Evolutionary conservation across 2,329 filamentous ascomycete species (phyloP).

Genomic region (Alternaria ethzedia): DNA sequence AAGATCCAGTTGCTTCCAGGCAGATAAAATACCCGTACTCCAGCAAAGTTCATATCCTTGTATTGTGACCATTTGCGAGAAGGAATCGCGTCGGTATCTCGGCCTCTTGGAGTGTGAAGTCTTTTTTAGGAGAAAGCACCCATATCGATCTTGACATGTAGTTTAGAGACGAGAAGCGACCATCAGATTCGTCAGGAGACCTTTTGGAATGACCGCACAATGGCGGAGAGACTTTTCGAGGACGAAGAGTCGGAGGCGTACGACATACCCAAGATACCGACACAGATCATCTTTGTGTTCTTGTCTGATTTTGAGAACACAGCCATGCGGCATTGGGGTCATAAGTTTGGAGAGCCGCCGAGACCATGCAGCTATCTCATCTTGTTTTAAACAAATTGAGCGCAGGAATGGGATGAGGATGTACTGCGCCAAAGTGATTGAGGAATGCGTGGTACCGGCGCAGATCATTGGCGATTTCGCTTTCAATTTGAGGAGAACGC

Average conservation of each 20-base stretch:
- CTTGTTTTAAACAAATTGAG: not conserved
- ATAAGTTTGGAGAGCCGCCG: not conserved
- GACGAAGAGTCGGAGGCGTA: not conserved
- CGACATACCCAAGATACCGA: not conserved
- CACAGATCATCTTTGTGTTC: not conserved
- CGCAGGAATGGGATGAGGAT: not conserved
- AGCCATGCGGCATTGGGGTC: not conserved
- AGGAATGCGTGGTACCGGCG: not conserved
- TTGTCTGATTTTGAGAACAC: not conserved
- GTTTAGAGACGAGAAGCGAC: no score
- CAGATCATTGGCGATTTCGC: accelerated
- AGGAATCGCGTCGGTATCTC: no score
- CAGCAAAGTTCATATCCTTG: no score
- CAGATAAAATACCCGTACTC: no score
- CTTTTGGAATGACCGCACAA: not conserved
- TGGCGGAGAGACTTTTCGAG: not conserved
- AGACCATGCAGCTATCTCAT: not conserved
- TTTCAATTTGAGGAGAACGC: not conserved
- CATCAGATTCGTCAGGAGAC: no score
- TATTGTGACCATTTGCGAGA: no score
- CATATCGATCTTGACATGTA: no score
- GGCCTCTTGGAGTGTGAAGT: no score
- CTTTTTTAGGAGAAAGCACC: no score
- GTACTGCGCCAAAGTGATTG: not conserved
- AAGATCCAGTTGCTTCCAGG: no score